Conservation (phyloP, 2,329 filamentous ascomycete genomes). For the Sporothrix pseudoabietina region DNA sequence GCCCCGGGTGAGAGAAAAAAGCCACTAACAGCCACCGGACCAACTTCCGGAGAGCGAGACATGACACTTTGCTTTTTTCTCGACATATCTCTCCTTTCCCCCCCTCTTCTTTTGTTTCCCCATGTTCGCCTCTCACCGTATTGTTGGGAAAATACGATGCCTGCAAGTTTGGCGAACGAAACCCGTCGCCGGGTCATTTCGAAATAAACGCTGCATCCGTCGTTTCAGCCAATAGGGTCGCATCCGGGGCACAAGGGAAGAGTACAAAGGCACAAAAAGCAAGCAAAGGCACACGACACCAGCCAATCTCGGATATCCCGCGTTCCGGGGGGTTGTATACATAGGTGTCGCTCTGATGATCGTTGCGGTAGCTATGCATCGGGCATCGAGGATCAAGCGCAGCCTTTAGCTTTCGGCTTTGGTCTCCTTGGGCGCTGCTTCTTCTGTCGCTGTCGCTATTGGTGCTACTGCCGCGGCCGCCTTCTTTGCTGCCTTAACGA, state of each 20-base stretch:
- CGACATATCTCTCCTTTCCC: neutral
- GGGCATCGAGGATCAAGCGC: neutral
- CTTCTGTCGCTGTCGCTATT: neutral
- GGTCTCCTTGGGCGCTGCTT: neutral
- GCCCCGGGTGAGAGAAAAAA: neutral
- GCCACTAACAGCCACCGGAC: neutral
- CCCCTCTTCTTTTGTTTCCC: neutral
- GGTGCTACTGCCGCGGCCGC: neutral
- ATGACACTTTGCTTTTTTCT: neutral
- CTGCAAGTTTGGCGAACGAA: neutral
- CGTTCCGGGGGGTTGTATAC: neutral
- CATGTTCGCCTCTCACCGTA: neutral
- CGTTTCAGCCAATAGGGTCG: conserved; percentile 9
- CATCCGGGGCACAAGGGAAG: neutral
- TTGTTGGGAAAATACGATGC: neutral
- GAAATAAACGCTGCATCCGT: neutral
- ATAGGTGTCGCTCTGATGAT: neutral
- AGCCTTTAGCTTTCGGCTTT: neutral
- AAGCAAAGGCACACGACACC: neutral
- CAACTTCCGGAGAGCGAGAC: conserved; percentile 3
- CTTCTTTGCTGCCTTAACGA: conserved; percentile 13
- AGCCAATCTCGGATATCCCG: conserved; percentile 5
- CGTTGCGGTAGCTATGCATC: too few relatives aligned
- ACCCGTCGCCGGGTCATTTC: neutral
- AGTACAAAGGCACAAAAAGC: neutral